Evolutionary conservation across 176 grass and related monocot genomes (phyloP).

Genomic region (Saccharum officinarum): DNA sequence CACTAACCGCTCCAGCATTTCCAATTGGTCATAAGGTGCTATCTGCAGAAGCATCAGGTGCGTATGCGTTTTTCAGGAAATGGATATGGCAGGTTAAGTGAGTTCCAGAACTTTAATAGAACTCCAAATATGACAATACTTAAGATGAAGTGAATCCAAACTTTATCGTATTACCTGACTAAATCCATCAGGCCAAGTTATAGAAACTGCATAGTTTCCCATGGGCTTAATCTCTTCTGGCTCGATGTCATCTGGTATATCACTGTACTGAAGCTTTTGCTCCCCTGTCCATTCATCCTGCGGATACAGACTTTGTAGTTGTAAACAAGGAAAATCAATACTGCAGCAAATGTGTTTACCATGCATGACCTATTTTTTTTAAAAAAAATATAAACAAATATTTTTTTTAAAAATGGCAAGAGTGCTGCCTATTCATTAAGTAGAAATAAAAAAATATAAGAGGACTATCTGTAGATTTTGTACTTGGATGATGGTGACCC

Average conservation of each 20-base stretch:
- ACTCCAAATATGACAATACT: background rate
- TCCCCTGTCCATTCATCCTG: conserved; percentile 99
- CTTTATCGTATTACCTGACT: conserved; percentile 66
- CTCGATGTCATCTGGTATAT: conserved; percentile 93
- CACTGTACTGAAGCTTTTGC: conserved; percentile 81
- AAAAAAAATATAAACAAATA: background rate
- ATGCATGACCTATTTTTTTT: background rate
- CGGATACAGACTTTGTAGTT: conserved; percentile 19
- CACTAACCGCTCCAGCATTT: conserved; percentile 81
- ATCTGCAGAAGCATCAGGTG: conserved; percentile 64
- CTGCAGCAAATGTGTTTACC: background rate
- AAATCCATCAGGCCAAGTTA: conserved; percentile 99
- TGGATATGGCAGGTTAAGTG: background rate
- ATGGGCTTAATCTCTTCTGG: conserved; percentile 92
- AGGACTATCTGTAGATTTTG: background rate
- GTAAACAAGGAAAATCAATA: background rate
- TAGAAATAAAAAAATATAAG: background rate
- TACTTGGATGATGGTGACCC: background rate
- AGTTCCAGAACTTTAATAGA: background rate
- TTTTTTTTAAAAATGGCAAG: background rate
- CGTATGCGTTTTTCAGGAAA: conserved; percentile 18
- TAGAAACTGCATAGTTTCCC: conserved; percentile 98
- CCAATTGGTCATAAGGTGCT: conserved; percentile 98
- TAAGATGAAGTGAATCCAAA: background rate
- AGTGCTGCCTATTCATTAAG: background rate